Base-by-base conservation (phyloP, 2,329 filamentous ascomycete species). In the Alternaria sp. region DNA sequence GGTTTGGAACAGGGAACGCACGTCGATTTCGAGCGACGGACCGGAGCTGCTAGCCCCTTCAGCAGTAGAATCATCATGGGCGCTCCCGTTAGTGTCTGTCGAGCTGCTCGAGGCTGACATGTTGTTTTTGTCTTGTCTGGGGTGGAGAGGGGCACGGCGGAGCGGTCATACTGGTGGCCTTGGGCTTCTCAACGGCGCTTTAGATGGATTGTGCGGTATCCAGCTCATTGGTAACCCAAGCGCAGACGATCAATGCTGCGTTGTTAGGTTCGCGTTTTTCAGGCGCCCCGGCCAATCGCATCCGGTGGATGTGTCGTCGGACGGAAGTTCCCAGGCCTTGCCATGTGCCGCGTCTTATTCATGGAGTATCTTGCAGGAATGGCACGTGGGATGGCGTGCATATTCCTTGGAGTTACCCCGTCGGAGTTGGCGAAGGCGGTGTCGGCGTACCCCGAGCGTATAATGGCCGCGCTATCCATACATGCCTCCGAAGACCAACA, bases 21-120 rank as follows among this genome's bases (percentile, higher is more conserved):
- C 74, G 57, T 76, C 74, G 32, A 74, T 71, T 67, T 75, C 72
- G 15, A 75, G 68, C 49, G 69, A 70, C 26, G 70, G 69, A 15
- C 62, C 73, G 58, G 71, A 71, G 61, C 62, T 67, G 58, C 65
- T 73, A 69, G 66, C 68, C 62, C 49, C 64, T 69, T 71, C 66
- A 47, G 57, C 45, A n/a, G 43, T 59, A 43, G 56, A 51, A 21
- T 50, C 50, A 17, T 44, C 50, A 45, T 46, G 32, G 56, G 49
- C 44, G 36, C 28, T 32, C 51, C 46, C 19, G 32, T 59, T 62
- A 47, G 49, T 28, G 28, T 50, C 50, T 40, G 44, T 32, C 30
- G 25, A 15, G 26, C 19, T n/a, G 45, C 59, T 59, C 15, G 60
- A 59, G 15, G 25, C 26, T 28, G 56, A 59, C 50, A 62, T 54